Evolutionary conservation across 78 protist genomes (phyloP).

Genomic region (Dictyostelium discoideum): DNA sequence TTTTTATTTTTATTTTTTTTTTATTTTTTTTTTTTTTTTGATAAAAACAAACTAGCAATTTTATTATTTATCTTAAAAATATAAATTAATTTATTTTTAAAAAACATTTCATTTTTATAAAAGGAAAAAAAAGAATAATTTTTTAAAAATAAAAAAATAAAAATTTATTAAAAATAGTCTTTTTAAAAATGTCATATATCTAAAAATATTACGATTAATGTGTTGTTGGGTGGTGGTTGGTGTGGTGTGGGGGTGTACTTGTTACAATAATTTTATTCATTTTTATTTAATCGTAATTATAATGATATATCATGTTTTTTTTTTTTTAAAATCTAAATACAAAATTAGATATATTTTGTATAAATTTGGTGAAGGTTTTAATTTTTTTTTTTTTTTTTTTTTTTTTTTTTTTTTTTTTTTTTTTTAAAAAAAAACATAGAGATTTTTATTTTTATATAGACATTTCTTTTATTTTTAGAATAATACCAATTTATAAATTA

Average conservation of each 20-base stretch:
- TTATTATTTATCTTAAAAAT: too few species aligned
- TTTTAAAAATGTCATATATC: background rate
- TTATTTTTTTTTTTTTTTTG: too few species aligned
- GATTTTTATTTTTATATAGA: background rate
- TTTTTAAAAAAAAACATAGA: background rate
- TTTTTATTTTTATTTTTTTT: too few species aligned
- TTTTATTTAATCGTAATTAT: background rate
- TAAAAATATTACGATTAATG: background rate
- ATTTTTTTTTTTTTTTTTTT: too few species aligned
- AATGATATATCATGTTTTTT: background rate
- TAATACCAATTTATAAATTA: too few species aligned
- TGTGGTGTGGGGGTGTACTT: background rate
- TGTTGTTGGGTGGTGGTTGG: background rate
- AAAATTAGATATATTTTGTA: background rate
- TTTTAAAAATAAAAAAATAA: too few species aligned
- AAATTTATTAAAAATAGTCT: background rate
- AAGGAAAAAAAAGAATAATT: background rate
- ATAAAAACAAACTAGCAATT: background rate
- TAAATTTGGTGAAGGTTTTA: background rate
- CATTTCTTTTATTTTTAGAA: background rate
- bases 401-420: too few species aligned
- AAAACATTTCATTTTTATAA: background rate
- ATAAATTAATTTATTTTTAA: too few species aligned
- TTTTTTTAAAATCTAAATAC: background rate
- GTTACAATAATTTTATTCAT: background rate